phyloP scores from a whole-genome alignment of 169 alveolate species.

The Plasmodium gonderi region DNA sequence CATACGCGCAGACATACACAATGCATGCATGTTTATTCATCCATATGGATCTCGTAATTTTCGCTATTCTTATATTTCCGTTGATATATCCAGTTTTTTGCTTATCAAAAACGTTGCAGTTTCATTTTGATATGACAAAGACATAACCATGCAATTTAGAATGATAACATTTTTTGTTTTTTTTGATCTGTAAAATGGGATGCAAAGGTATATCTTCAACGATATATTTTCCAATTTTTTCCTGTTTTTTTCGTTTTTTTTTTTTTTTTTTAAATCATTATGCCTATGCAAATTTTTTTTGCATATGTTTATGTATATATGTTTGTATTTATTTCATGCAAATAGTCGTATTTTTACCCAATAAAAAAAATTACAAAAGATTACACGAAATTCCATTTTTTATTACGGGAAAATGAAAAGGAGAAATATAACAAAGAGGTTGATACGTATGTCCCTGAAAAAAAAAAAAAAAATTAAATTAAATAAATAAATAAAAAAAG shows the following conservation, averaged over 20 bases:
- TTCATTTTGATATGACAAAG: conserved; percentile 50
- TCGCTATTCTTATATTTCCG: neutral
- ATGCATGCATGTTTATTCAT: conserved; percentile 4
- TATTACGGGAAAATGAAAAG: neutral
- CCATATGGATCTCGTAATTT: conserved; percentile 6
- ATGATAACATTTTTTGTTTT: conserved; percentile 9
- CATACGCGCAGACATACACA: conserved; percentile 1
- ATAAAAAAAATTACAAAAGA: neutral
- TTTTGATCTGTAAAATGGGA: conserved; percentile 22
- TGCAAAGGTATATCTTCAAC: conserved; percentile 3
- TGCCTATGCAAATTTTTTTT: conserved; percentile 6
- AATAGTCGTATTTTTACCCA: neutral
- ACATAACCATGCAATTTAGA: conserved; percentile 35
- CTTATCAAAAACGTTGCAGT: conserved; percentile 32
- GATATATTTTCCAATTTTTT: neutral
- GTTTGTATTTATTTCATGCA: neutral
- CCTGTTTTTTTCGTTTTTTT: neutral
- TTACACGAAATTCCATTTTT: neutral
- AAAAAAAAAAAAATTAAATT: too few relatives aligned
- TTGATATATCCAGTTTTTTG: neutral
- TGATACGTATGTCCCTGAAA: neutral
- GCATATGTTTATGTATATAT: neutral
- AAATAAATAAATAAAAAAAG: neutral
- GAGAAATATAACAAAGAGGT: neutral
- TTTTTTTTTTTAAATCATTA: conserved; percentile 8